Conservation (phyloP, 1,139 yeast species). For the Hansenula anomala region DNA sequence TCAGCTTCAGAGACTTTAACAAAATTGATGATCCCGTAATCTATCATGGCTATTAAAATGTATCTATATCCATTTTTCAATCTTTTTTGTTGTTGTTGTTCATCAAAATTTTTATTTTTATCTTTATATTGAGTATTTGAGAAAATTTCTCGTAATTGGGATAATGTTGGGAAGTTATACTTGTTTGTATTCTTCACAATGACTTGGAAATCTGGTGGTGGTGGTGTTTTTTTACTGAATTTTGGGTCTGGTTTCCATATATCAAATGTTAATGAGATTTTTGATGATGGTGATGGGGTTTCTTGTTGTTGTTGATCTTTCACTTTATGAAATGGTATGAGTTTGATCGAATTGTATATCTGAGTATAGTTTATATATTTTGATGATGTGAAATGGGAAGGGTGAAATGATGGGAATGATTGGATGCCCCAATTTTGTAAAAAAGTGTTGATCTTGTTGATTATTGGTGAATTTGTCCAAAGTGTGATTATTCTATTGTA, state of each 20-base stretch:
- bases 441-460: no score
- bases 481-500: no score
- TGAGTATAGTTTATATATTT: slow-evolving; percentile 36
- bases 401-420: slow-evolving; percentile 23
- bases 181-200: slow-evolving; percentile 51
- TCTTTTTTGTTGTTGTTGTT: slow-evolving; percentile 28
- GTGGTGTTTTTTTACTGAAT: slow-evolving; percentile 68
- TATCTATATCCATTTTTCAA: slow-evolving; percentile 44
- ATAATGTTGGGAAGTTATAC: slow-evolving; percentile 47
- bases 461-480: slow-evolving; percentile 13
- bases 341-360: slow-evolving; percentile 34
- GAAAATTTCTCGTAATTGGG: slow-evolving; percentile 27
- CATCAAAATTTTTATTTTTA: slow-evolving; percentile 38
- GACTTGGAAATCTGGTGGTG: slow-evolving; percentile 72
- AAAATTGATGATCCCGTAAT: slow-evolving; percentile 69
- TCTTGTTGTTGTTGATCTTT: slow-evolving; percentile 15
- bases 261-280: slow-evolving; percentile 35
- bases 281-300: slow-evolving; percentile 1
- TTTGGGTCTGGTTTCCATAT: slow-evolving; percentile 82
- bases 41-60: slow-evolving; percentile 56
- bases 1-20: slow-evolving; percentile 54
- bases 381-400: slow-evolving; percentile 18
- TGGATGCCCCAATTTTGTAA: not conserved
- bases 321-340: slow-evolving; percentile 30
- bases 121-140: slow-evolving; percentile 32